A percentile compares a stretch with the other conserved stretches of the same genome.
Evolutionary conservation across 2,329 filamentous ascomycete species (phyloP).

Genomic region (Canariomyces notabilis): DNA sequence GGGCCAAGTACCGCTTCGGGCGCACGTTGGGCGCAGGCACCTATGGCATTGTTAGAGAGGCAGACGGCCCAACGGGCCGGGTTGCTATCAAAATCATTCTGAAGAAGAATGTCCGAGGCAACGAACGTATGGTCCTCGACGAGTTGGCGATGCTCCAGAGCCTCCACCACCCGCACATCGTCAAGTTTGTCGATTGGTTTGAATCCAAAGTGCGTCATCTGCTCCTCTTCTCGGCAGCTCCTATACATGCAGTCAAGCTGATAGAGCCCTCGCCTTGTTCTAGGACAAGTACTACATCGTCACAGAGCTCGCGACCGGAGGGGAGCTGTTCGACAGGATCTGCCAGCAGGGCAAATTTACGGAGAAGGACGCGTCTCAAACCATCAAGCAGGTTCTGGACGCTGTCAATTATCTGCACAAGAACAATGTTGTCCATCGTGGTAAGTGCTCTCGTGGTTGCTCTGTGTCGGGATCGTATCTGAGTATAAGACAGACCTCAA

Average conservation of each 20-base stretch:
- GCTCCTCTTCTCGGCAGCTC: background rate
- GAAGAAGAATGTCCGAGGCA: slow-evolving; percentile 98
- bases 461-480: background rate
- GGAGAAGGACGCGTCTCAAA: slow-evolving; percentile 94
- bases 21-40: slow-evolving; percentile 92
- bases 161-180: slow-evolving; percentile 90
- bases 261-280: background rate
- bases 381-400: slow-evolving; percentile 86
- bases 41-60: slow-evolving; percentile 96
- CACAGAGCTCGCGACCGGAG: slow-evolving; percentile 89
- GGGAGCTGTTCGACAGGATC: slow-evolving; percentile 95
- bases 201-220: slow-evolving; percentile 73
- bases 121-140: slow-evolving; percentile 98
- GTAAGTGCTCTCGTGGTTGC: slow-evolving; percentile 46
- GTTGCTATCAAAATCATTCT: slow-evolving; percentile 98
- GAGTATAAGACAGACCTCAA: slow-evolving; percentile 68
- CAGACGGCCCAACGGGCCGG: slow-evolving; percentile 75
- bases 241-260: background rate
- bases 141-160: slow-evolving; percentile 90
- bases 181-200: slow-evolving; percentile 98
- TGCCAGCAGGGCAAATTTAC: slow-evolving; percentile 98
- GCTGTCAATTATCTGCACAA: slow-evolving; percentile 92
- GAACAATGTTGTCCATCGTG: slow-evolving; percentile 93
- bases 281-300: slow-evolving; percentile 99
- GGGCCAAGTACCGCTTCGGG: slow-evolving; percentile 85